Evolutionary conservation across 176 grass and related monocot species (phyloP).

Genomic region (Pharus latifolius): DNA sequence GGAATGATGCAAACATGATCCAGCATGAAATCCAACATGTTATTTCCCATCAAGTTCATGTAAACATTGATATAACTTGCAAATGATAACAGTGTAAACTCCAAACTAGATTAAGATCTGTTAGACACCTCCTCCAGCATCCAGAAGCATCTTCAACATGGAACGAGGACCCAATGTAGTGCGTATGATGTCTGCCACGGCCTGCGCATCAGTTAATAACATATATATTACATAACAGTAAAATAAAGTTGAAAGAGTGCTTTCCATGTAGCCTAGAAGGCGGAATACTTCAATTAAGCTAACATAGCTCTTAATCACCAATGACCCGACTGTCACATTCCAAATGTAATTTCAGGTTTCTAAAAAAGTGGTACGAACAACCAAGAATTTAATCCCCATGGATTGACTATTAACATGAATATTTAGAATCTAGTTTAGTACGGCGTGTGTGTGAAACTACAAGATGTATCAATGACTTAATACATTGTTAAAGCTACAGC

Average conservation of each 20-base stretch:
- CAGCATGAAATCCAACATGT: not conserved
- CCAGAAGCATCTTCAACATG: slow-evolving; percentile 98
- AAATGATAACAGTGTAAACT: not conserved
- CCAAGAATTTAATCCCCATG: no score
- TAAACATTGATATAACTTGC: not conserved
- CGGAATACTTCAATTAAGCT: no score
- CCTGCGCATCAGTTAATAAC: slow-evolving; percentile 35
- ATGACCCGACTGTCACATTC: not conserved
- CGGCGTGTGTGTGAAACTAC: not conserved
- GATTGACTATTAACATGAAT: no score
- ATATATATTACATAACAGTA: not conserved
- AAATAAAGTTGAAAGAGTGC: not conserved
- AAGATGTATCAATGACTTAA: not conserved
- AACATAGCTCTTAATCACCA: not conserved
- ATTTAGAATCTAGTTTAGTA: not conserved
- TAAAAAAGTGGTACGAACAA: not conserved
- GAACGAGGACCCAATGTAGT: slow-evolving; percentile 93
- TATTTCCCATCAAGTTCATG: not conserved
- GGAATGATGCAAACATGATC: not conserved
- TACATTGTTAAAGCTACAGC: no score
- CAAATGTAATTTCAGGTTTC: not conserved
- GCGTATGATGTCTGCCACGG: slow-evolving; percentile 89
- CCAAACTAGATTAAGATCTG: not conserved
- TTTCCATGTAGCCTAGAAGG: no score
- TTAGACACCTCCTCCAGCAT: slow-evolving; percentile 71